Evolutionary conservation across 2,329 filamentous ascomycete genomes (phyloP).

Genomic region (Cordyceps cateniannulata): DNA sequence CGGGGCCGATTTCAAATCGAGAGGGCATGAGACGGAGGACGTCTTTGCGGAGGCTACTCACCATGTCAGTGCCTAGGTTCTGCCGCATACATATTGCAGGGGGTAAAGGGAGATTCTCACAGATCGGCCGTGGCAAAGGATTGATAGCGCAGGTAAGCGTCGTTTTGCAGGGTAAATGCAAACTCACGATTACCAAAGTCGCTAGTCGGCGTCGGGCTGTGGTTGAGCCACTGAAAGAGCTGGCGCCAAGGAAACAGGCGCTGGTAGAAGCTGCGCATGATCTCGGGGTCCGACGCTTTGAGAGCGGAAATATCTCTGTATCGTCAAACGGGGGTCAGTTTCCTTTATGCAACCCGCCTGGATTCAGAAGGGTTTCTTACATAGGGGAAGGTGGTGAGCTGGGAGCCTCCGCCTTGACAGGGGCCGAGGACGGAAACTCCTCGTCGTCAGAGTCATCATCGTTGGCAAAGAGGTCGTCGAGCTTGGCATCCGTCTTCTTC

Average conservation of each 20-base stretch:
- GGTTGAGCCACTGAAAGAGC: conserved; percentile 97
- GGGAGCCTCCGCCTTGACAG: conserved; percentile 28
- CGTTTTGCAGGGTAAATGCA: conserved; percentile 88
- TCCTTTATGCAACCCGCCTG: not conserved
- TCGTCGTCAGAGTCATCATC: conserved; percentile 56
- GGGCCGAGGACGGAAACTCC: conserved; percentile 49
- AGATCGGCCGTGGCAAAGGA: conserved; percentile 51
- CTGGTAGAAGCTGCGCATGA: conserved; percentile 92
- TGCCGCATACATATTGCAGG: not conserved
- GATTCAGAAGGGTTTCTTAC: conserved; percentile 22
- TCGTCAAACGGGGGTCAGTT: conserved; percentile 10
- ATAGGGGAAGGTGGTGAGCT: conserved; percentile 40
- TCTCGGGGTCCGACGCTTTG: conserved; percentile 64
- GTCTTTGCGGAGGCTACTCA: conserved; percentile 74
- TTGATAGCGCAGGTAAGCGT: conserved; percentile 89
- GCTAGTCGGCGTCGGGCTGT: conserved; percentile 74
- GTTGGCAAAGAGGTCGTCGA: conserved; percentile 51
- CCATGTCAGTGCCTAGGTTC: not conserved
- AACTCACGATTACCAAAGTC: conserved; percentile 95
- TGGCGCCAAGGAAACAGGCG: conserved; percentile 91
- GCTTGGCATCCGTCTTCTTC: conserved; percentile 43
- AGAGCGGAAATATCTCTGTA: conserved; percentile 29
- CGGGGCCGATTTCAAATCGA: conserved; percentile 97
- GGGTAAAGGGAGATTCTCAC: conserved; percentile 31
- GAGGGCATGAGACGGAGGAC: conserved; percentile 82